Base-by-base conservation (phyloP, 805 yeast genomes). In the Scheffersomyces stipitis region DNA sequence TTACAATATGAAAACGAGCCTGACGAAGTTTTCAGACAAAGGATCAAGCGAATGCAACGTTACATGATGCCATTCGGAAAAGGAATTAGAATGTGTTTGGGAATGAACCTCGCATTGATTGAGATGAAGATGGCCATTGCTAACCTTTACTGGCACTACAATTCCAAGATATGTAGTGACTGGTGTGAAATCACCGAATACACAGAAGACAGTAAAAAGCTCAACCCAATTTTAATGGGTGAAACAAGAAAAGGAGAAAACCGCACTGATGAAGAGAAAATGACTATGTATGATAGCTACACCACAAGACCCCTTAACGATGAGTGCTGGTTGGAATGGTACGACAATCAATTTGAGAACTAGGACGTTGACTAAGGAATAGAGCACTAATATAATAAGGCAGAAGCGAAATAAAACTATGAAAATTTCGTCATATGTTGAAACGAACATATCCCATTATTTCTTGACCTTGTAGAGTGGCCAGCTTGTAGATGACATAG, bases 11-110 rank as follows among this genome's bases (percentile, higher is more conserved):
- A 48, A 2, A 47, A 51, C 24, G 79, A 74, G 47, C 36, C 58
- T 12, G 35, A 32, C 2, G 46, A 28, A 2, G 64, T 58, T 3
- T 73, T 53, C 49, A 50, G 49, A 4, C 44, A 38, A 4, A 51
- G 81, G 27, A 48, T 73, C 23, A 68, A 60, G 36, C 37, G 36
- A 6, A 81, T 80, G 77, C 66, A 69, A 38, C 69, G 64, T 35
- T 66, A 68, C 46, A 74, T 81, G 69, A 73, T 82, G 71, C 80
- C 84, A 1, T 83, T 84, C 62, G 89, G 90, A 1, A 75, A 79
- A 28, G 91, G 90, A 3, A 68, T 80, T 15, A 62, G 88, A 44
- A 81, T 82, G 88, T 83, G 91, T 50, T 62, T 82, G 36, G 90
- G 91, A 1, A 73, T 79, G 78, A 71, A 83, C 51, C 54, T 83